These are phyloP conservation scores for Nakazawaea holstii DNA, from an alignment of 805 yeast genomes.

Conservation along the genomic window DNA sequence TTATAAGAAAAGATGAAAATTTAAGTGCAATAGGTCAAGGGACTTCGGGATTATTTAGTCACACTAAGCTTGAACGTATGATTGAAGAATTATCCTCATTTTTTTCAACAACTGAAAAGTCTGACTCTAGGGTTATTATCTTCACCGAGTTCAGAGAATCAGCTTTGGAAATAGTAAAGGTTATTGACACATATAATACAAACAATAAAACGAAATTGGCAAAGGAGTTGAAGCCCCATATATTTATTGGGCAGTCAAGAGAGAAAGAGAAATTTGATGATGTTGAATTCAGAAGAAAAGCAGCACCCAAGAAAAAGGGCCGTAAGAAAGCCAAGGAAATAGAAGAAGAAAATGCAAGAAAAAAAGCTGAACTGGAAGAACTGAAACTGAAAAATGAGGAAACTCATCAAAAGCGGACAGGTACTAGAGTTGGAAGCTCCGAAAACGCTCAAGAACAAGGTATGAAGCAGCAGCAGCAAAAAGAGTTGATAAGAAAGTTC, in stretches of 20 bases:
- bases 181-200: slow-evolving; percentile 38
- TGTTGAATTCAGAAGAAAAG: slow-evolving; percentile 37
- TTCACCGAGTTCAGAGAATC: slow-evolving; percentile 89
- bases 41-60: slow-evolving; percentile 41
- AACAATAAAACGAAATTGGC: slow-evolving; percentile 21
- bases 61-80: slow-evolving; percentile 65
- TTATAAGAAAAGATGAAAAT: slow-evolving; percentile 27
- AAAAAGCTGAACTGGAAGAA: slow-evolving; percentile 21
- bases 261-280: slow-evolving; percentile 69
- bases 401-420: slow-evolving; percentile 13
- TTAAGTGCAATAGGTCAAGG: slow-evolving; percentile 15
- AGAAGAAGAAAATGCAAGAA: slow-evolving; percentile 25
- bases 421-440: slow-evolving; percentile 49
- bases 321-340: slow-evolving; percentile 27
- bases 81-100: slow-evolving; percentile 54
- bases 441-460: slow-evolving; percentile 76
- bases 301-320: slow-evolving; percentile 39
- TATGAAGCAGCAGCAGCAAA: slow-evolving; percentile 88
- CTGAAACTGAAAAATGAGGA: slow-evolving; percentile 14
- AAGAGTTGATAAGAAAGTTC: slow-evolving; percentile 69
- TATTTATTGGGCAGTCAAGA: slow-evolving; percentile 88
- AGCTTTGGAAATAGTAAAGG: slow-evolving; percentile 79
- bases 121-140: slow-evolving; percentile 70
- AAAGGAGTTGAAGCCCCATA: slow-evolving; percentile 55
- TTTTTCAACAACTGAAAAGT: slow-evolving; percentile 33